phyloP scores from a whole-genome alignment of 352 stramenopile genomes.

The Halophytophthora polymorphica region DNA sequence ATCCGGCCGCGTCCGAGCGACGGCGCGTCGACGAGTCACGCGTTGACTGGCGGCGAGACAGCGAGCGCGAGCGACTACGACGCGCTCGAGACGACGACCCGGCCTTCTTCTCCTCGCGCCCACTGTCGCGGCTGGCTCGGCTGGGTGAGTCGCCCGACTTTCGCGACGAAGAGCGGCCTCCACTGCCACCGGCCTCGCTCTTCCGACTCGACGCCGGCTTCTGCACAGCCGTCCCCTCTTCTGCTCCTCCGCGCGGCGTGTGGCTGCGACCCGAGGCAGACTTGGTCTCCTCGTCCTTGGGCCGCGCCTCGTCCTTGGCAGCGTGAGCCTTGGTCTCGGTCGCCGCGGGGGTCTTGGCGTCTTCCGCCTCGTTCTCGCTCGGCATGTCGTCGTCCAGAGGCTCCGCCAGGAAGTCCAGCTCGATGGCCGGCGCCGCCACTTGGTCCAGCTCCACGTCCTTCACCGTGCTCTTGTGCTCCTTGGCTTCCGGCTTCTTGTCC shows the following conservation, averaged over 20 bases:
- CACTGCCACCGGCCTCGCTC: slow-evolving; percentile 15
- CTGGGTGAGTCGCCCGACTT: slow-evolving; percentile 31
- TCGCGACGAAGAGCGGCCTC: slow-evolving; percentile 22
- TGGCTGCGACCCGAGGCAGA: slow-evolving; percentile 13
- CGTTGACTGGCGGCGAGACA: slow-evolving; percentile 36
- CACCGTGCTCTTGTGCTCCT: slow-evolving; percentile 38
- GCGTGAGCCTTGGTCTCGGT: slow-evolving; percentile 15
- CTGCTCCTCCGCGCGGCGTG: slow-evolving; percentile 13
- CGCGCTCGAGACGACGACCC: slow-evolving; percentile 23
- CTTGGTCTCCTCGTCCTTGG: slow-evolving; percentile 25
- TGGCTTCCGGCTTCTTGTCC: slow-evolving; percentile 27
- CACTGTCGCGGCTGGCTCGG: slow-evolving; percentile 23
- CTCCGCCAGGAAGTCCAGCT: slow-evolving; percentile 73
- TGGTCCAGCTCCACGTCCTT: slow-evolving; percentile 80
- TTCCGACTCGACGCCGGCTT: slow-evolving; percentile 30
- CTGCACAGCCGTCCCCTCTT: slow-evolving; percentile 22
- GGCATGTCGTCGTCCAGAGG: slow-evolving; percentile 42
- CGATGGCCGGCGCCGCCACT: slow-evolving; percentile 76
- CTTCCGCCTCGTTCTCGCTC: slow-evolving; percentile 37
- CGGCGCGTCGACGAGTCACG: slow-evolving; percentile 29
- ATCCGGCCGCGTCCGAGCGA: slow-evolving; percentile 26
- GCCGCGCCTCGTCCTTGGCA: slow-evolving; percentile 33
- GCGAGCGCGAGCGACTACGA: slow-evolving; percentile 44
- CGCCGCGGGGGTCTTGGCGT: slow-evolving; percentile 7
- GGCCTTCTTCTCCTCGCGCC: slow-evolving; percentile 22